These are phyloP conservation scores for Botrytis byssoidea DNA, from an alignment of 2,329 filamentous ascomycete species.

Conservation along the genomic window DNA sequence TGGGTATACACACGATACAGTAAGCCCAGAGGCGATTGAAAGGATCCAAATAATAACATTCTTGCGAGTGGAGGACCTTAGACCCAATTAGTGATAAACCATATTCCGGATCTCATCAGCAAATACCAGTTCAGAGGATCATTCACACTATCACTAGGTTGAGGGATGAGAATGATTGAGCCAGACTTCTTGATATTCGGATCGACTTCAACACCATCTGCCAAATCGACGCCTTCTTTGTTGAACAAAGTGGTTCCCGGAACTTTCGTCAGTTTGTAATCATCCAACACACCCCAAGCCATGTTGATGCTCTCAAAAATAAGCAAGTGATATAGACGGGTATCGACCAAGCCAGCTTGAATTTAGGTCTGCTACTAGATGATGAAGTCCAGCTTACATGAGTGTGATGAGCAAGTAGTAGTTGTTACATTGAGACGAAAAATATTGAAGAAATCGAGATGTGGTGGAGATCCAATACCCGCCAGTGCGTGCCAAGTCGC, in stretches of 20 bases:
- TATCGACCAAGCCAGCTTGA: neutral
- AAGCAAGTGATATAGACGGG: neutral
- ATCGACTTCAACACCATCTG: neutral
- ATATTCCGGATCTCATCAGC: neutral
- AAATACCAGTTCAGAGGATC: neutral
- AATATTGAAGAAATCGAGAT: neutral
- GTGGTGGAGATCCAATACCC: neutral
- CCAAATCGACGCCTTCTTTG: neutral
- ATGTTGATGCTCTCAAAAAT: neutral
- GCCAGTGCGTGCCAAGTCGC: neutral
- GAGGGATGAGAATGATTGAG: neutral
- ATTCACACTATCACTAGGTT: neutral
- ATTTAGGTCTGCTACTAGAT: neutral
- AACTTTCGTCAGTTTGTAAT: neutral
- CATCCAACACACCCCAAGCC: neutral
- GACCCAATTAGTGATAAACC: neutral
- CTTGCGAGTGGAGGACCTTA: neutral
- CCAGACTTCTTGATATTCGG: neutral
- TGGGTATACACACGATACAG: neutral
- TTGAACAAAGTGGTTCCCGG: neutral
- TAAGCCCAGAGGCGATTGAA: neutral
- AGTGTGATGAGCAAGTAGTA: neutral
- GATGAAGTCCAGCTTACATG: neutral
- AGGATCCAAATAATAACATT: neutral
- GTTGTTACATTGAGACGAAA: neutral